Evolutionary conservation across 257 asterid genomes (phyloP).

Genomic region (Ilex aquifolium): DNA sequence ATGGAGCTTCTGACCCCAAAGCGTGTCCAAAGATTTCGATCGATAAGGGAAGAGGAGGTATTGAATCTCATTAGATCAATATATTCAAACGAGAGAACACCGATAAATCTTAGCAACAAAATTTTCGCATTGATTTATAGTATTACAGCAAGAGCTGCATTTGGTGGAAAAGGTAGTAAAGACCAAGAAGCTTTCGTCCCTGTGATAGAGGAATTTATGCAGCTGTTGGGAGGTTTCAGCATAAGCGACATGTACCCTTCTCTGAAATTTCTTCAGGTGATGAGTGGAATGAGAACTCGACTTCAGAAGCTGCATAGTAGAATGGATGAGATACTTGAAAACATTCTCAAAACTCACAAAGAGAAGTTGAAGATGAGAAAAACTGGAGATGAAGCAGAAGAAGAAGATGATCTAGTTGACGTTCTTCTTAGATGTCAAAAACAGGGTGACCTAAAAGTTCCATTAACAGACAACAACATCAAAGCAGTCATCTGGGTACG

Average conservation of each 20-base stretch:
- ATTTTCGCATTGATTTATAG: background rate
- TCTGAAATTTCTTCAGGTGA: too few relatives aligned
- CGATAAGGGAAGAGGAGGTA: conserved; percentile 8
- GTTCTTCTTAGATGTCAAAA: conserved; percentile 29
- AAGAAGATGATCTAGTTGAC: conserved; percentile 33
- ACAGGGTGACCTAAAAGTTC: conserved; percentile 18
- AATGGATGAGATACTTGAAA: too few relatives aligned
- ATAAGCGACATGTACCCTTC: background rate
- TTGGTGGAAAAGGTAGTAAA: background rate
- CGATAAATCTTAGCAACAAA: background rate
- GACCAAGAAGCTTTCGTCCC: background rate
- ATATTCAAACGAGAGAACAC: background rate
- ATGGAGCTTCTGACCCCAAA: conserved; percentile 16
- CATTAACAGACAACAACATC: conserved; percentile 20
- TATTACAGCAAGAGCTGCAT: background rate
- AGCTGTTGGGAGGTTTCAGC: background rate
- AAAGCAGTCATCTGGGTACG: conserved; percentile 27
- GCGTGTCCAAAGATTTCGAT: conserved; percentile 5
- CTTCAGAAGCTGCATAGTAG: too few relatives aligned
- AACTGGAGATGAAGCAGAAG: too few relatives aligned
- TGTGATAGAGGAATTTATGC: background rate
- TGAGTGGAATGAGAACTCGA: too few relatives aligned
- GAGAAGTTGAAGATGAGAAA: too few relatives aligned
- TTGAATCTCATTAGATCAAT: background rate
- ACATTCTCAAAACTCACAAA: too few relatives aligned